A percentile compares a stretch with the other conserved stretches of the same genome.
Evolutionary conservation across 306 rosid species (phyloP).

Genomic region (Glycine soja): DNA sequence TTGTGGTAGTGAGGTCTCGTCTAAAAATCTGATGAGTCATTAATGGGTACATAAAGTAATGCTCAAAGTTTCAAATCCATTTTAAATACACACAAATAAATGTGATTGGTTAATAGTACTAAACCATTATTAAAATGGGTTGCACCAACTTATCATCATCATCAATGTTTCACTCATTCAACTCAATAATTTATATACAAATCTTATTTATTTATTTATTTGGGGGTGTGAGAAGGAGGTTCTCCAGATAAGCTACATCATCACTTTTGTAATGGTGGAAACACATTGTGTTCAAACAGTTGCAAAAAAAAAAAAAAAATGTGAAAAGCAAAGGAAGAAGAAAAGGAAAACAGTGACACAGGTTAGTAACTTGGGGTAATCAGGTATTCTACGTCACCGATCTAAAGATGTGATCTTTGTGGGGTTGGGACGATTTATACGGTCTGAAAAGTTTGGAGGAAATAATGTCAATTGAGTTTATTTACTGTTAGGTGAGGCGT

Average conservation of each 20-base stretch:
- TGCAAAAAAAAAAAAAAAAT: conserved; percentile 36
- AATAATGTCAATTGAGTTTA: conserved; percentile 39
- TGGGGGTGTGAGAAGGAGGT: not conserved
- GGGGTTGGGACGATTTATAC: conserved; percentile 46
- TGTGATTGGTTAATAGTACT: conserved; percentile 28
- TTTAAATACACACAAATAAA: conserved; percentile 28
- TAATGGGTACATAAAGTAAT: conserved; percentile 42
- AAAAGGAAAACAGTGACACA: conserved; percentile 27
- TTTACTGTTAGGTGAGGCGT: conserved; percentile 46
- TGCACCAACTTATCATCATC: conserved; percentile 8
- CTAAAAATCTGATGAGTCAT: conserved; percentile 48
- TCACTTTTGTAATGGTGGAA: conserved; percentile 30
- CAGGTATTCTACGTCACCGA: conserved; percentile 33
- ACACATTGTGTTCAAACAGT: not conserved
- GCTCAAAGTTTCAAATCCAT: conserved; percentile 42
- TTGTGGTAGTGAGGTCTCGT: conserved; percentile 43
- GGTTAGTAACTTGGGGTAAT: conserved; percentile 39
- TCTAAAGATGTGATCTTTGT: conserved; percentile 54
- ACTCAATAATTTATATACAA: not conserved
- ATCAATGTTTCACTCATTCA: conserved; percentile 15
- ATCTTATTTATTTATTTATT: not conserved
- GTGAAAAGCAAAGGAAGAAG: conserved; percentile 36
- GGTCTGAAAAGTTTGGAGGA: conserved; percentile 47
- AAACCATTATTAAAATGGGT: conserved; percentile 20
- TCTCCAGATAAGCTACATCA: conserved; percentile 24